Percentiles rank a stretch among this genome's conserved stretches.
Conservation (phyloP, 768 basidiomycete species). For the Rhizopogon vesiculosus region DNA sequence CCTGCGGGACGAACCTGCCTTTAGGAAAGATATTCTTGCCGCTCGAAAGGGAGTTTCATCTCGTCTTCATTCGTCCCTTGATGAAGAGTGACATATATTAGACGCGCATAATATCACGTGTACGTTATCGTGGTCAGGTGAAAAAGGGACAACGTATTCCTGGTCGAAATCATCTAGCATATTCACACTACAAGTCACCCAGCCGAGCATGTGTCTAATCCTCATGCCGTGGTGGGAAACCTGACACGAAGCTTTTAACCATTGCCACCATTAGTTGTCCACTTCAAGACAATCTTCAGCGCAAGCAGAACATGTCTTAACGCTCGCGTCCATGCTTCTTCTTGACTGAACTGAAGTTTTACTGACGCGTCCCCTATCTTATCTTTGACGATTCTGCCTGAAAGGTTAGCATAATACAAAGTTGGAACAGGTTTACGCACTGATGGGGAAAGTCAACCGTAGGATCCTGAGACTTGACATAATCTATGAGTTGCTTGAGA, state of each 20-base stretch:
- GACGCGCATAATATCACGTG: neutral
- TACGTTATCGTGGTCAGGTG: neutral
- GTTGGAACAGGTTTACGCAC: slow-evolving; percentile 44
- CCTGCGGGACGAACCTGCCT: no score
- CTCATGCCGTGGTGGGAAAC: neutral
- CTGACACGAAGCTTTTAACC: slow-evolving; percentile 32
- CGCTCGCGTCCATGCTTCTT: slow-evolving; percentile 94
- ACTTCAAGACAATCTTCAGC: slow-evolving; percentile 83
- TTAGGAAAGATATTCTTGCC: no score
- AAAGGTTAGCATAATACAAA: neutral
- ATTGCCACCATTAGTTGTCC: slow-evolving; percentile 75
- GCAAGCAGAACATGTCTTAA: slow-evolving; percentile 87
- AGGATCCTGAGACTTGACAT: slow-evolving; percentile 70
- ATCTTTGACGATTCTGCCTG: slow-evolving; percentile 77
- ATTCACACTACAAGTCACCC: slow-evolving; percentile 8
- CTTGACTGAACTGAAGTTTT: slow-evolving; percentile 90
- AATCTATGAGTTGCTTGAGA: slow-evolving; percentile 86
- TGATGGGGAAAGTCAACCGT: slow-evolving; percentile 79
- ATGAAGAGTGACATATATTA: neutral
- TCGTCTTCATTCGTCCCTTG: neutral
- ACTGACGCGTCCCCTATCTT: slow-evolving; percentile 95
- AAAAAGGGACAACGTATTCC: no score
- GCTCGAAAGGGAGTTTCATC: neutral
- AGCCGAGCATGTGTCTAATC: neutral
- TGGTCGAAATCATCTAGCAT: neutral